phyloP scores from a whole-genome alignment of 2,329 filamentous ascomycete species.

The Alternaria angustiovoidea region DNA sequence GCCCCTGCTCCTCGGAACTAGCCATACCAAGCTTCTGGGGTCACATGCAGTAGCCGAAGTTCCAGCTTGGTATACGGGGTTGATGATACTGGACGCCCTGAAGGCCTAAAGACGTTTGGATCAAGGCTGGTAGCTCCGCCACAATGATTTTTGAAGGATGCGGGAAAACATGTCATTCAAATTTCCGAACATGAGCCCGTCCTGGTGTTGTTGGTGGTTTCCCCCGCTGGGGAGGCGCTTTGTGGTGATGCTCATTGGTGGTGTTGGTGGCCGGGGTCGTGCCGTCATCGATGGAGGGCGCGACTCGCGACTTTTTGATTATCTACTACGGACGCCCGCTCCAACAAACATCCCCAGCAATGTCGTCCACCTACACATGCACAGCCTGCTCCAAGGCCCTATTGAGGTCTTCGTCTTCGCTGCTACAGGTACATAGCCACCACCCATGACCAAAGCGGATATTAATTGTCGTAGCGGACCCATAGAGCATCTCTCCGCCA shows the following conservation, averaged over 20 bases:
- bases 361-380: conserved; percentile 50
- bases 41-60: conserved; percentile 4
- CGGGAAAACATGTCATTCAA: neutral
- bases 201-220: conserved; percentile 6
- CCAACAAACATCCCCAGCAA: conserved; percentile 27
- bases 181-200: neutral
- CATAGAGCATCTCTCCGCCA: conserved; percentile 27
- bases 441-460: neutral
- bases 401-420: conserved; percentile 21
- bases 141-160: neutral
- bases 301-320: conserved; percentile 40
- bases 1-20: conserved; percentile 12
- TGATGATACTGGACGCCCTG: neutral
- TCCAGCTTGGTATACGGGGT: conserved; percentile 8
- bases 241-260: conserved; percentile 21
- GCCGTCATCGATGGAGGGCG: conserved; percentile 45
- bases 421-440: conserved; percentile 30
- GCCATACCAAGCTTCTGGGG: conserved; percentile 12
- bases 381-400: conserved; percentile 45
- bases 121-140: neutral
- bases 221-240: conserved; percentile 7
- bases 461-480: conserved; percentile 35
- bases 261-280: conserved; percentile 28
- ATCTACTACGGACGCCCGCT: conserved; percentile 8
- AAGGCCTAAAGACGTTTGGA: neutral